phyloP scores from a whole-genome alignment of 2,329 filamentous ascomycete genomes.

The Hypoxylon sp. region DNA sequence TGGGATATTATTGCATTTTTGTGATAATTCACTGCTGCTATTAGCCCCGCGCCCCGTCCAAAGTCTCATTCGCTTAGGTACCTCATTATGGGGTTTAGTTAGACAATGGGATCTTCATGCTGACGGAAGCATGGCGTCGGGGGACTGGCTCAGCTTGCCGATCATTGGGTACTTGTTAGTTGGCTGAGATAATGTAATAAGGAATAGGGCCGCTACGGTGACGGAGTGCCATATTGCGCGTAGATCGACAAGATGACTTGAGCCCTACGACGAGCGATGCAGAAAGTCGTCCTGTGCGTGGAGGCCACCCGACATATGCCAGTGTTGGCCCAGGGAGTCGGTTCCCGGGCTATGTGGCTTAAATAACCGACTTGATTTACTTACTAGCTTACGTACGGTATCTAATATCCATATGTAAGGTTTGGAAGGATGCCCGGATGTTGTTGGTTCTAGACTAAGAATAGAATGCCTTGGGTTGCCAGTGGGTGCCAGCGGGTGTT shows the following conservation, averaged over 20 bases:
- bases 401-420: conserved; percentile 4
- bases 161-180: conserved; percentile 23
- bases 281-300: conserved; percentile 18
- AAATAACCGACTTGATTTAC: conserved; percentile 7
- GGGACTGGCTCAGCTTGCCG: conserved; percentile 33
- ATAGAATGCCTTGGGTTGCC: conserved; percentile 24
- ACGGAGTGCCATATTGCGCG: conserved; percentile 6
- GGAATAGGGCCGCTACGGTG: conserved; percentile 5
- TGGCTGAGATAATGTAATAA: conserved; percentile 23
- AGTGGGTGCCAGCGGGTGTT: not conserved
- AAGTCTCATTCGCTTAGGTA: conserved; percentile 7
- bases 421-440: conserved; percentile 10
- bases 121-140: conserved; percentile 30
- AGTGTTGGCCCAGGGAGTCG: conserved; percentile 29
- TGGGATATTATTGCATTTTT: conserved; percentile 12
- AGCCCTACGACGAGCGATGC: not conserved
- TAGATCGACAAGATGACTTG: conserved; percentile 11
- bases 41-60: conserved; percentile 14
- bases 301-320: conserved; percentile 27
- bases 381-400: conserved; percentile 7
- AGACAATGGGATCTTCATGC: conserved; percentile 12
- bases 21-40: conserved; percentile 3
- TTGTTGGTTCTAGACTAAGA: conserved; percentile 34
- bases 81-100: conserved; percentile 12
- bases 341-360: conserved; percentile 35